Percentiles rank a stretch among this genome's conserved stretches.
phyloP scores from a whole-genome alignment of 1,284 basidiomycete genomes.

The Thecaphora thlaspeos region DNA sequence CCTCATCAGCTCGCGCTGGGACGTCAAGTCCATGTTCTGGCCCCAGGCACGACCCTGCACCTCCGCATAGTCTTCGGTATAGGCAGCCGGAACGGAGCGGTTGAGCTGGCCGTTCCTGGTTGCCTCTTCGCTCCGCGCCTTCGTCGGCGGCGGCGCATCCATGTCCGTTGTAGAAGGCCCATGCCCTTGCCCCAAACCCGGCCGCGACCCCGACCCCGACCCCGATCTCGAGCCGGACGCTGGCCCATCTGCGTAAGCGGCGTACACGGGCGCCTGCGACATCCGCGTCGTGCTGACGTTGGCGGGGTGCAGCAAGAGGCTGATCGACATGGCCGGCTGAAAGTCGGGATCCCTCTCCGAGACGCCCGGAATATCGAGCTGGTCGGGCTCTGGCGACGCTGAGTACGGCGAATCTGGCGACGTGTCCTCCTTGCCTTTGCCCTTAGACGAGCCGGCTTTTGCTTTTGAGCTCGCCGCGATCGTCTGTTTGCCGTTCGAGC shows the following conservation, averaged over 20 bases:
- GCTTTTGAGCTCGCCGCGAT: neutral
- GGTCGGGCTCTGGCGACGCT: neutral
- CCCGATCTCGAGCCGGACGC: no score
- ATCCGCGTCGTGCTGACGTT: neutral
- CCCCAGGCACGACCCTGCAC: conserved; percentile 26
- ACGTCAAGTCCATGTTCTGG: conserved; percentile 14
- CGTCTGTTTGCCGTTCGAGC: no score
- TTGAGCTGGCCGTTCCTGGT: no score
- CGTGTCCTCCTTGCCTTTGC: conserved; percentile 7
- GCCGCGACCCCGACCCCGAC: no score
- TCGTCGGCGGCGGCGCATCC: no score
- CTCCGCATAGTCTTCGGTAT: neutral
- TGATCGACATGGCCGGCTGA: conserved; percentile 23
- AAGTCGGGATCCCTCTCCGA: conserved; percentile 16
- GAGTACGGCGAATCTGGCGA: no score
- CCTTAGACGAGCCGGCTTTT: neutral
- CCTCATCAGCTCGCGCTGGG: conserved; percentile 22
- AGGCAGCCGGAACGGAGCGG: no score
- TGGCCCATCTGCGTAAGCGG: neutral
- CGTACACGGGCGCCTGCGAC: neutral
- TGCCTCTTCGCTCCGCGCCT: no score
- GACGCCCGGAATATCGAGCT: conserved; percentile 16
- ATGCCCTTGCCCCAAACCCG: no score
- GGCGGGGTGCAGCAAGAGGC: conserved; percentile 12
- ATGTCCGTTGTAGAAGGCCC: no score